Base-by-base conservation (phyloP, 306 rosid species). In the Fagus crenata region DNA sequence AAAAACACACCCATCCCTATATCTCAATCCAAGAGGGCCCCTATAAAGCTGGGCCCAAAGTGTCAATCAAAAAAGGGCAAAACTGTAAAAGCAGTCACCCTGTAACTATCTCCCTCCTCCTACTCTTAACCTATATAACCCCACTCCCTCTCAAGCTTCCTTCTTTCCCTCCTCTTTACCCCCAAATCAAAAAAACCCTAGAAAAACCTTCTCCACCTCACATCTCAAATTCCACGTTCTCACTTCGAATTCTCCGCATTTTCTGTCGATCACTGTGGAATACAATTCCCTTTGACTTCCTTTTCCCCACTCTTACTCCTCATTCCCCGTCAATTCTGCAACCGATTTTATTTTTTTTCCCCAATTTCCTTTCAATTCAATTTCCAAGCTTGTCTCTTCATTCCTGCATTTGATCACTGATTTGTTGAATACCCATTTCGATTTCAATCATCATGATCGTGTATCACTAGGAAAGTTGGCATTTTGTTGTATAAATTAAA, bases 111-210 rank as follows among this genome's bases (percentile, higher is more conserved):
- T 70, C 53, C 77, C 18, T 43, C 35, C 81, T 43, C 59, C 40
- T 5, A 2, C 51, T 46, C 51, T 49, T 7, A 22, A 39, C 28
- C 61, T 71, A 12, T 64, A 14, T 36, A 41, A 58, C 42, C 15
- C 11, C 64, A 12, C 68, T 67, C 63, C 28, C 60, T 15, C 14
- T 32, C 14, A 7, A 0, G 0, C 11, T 53, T 43, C 69, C 35
- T 37, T 55, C 78, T 74, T 42, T 40, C 22, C 53, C 73, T 51
- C 6, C 54, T 58, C 17, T 64, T 79, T 33, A 39, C 73, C 36
- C 12, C 74, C 70, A 9, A 67, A 71, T 37, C 41, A 78, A 75
- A 79, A 85, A 79, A 85, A 78, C 88, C 93, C 89, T 89, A 83
- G 83, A 15, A 18, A 65, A 63, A 64, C 64, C 46, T 61, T 55